Evolutionary conservation across 345 rosid species (phyloP).

Genomic region (Eucalyptus rudis): DNA sequence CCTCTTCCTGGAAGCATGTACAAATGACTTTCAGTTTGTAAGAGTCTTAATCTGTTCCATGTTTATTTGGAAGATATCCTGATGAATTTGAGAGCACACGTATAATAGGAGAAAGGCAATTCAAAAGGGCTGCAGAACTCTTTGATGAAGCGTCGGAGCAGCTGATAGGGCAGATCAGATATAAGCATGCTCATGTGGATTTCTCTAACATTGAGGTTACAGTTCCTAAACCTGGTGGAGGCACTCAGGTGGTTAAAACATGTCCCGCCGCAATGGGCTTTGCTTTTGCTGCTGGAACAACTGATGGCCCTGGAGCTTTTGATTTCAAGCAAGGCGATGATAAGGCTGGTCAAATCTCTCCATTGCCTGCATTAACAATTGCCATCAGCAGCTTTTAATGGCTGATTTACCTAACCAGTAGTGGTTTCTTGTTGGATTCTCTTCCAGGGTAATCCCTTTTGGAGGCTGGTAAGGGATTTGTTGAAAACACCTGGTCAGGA

Average conservation of each 20-base stretch:
- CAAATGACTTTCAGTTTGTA: not conserved
- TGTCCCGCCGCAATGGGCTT: conserved; percentile 84
- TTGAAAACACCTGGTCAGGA: conserved; percentile 40
- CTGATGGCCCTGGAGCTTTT: conserved; percentile 86
- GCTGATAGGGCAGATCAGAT: conserved; percentile 67
- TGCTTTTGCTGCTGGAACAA: conserved; percentile 77
- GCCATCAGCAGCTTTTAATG: not conserved
- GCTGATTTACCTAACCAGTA: not conserved
- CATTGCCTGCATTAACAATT: not conserved
- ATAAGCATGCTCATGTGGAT: conserved; percentile 62
- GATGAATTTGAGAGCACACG: conserved; percentile 98
- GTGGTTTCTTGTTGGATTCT: not conserved
- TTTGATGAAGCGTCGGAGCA: conserved; percentile 69
- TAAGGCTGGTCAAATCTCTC: conserved; percentile 10
- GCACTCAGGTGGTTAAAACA: conserved; percentile 31
- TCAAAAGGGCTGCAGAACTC: conserved; percentile 67
- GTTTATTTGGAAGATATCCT: conserved; percentile 35
- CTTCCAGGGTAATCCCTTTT: conserved; percentile 55
- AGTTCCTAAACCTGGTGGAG: conserved; percentile 35
- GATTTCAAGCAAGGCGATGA: conserved; percentile 80
- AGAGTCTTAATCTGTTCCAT: conserved; percentile 10
- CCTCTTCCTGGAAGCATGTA: not conserved
- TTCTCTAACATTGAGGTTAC: conserved; percentile 59
- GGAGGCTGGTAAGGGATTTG: conserved; percentile 53
- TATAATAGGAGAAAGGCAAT: conserved; percentile 89